Percentiles rank a stretch among this genome's conserved stretches.
Conservation (phyloP, 768 basidiomycete genomes). For the Suillus hirtellus region DNA sequence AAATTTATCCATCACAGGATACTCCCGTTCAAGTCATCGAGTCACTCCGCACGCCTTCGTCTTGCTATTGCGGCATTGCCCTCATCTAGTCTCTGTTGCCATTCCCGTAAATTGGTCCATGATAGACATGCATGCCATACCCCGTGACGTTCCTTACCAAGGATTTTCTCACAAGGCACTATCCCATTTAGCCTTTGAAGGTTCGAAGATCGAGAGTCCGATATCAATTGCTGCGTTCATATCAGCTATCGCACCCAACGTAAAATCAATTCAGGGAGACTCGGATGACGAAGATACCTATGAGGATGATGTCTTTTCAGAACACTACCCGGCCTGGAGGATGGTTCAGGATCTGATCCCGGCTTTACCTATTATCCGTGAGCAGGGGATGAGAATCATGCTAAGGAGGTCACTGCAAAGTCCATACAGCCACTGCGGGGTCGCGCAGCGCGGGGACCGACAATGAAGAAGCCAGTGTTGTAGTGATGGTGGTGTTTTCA, state of each 20-base stretch:
- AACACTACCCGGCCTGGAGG: conserved; percentile 18
- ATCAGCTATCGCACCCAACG: conserved; percentile 31
- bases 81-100: not conserved
- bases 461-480: not conserved
- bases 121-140: not conserved
- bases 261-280: conserved; percentile 18
- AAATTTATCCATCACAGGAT: not conserved
- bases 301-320: too few species aligned
- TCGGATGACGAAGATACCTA: too few species aligned
- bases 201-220: not conserved
- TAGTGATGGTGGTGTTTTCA: not conserved
- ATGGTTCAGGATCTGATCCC: conserved; percentile 24
- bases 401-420: not conserved
- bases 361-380: conserved; percentile 19
- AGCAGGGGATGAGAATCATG: not conserved
- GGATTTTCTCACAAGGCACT: conserved; percentile 3
- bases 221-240: conserved; percentile 21
- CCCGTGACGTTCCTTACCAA: not conserved
- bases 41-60: not conserved
- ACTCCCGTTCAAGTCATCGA: not conserved
- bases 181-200: not conserved
- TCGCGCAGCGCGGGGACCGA: not conserved
- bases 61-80: conserved; percentile 7
- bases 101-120: not conserved
- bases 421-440: not conserved